Base-by-base conservation (phyloP, 805 yeast genomes). In the Jamesozyma piceae region DNA sequence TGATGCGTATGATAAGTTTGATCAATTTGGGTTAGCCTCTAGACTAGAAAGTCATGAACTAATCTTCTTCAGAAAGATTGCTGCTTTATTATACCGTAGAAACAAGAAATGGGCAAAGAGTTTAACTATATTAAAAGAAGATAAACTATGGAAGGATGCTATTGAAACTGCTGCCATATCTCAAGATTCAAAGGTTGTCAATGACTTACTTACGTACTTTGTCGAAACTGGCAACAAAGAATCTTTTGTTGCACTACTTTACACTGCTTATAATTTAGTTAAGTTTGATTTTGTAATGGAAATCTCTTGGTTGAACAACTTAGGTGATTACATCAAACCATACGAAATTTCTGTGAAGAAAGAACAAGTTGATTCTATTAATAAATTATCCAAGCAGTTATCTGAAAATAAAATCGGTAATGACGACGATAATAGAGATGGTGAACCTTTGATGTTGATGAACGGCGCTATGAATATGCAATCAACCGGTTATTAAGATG, bases 171-270 rank as follows among this genome's bases (percentile, higher is more conserved):
- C 95, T 20, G 78, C 95, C 15, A 67, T 79, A 44, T 88, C 97
- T 17, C 76, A 77, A 48, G 80, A 81, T 51, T 57, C 76, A 10
- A 88, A 84, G 61, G 82, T 90, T 58, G 89, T 95, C 29, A 90
- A 86, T 63, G 97, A 92, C 46, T 70, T 86, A 50, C 69, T 92
- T 62, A 75, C 82, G 42, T 92, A 90, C 69, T 92, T 92, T 64
- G 97, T 92, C 46, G 97, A 90, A 55, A 86, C 95, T 32, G 97
- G 95, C 53, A 92, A 92, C 69, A 87, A 82, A 65, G 98, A 92
- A 70, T 85, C 95, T 56, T 84, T 87, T 60, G 82, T 88, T 55
- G 97, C 95, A 5, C 76, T 89, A 47, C 73, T 92, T 58, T 92
- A 82, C 68, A 70, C 86, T 5, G 85, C 94, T 57, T 92, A 92